Conservation (phyloP, 345 rosid genomes). For the Populus nigra region DNA sequence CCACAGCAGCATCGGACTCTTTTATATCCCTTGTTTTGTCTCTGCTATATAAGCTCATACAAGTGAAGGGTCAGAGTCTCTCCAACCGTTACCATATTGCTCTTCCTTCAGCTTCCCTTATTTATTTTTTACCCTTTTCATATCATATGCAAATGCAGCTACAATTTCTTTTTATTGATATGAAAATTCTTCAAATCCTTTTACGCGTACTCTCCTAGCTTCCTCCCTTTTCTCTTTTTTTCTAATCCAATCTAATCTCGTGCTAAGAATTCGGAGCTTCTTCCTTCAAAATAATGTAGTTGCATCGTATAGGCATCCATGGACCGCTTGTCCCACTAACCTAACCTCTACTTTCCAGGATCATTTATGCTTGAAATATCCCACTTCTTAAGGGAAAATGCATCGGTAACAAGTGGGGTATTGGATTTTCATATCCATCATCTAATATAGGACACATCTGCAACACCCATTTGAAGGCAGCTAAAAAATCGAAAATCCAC, state of each 20-base stretch:
- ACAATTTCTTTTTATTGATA: background rate
- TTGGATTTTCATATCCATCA: background rate
- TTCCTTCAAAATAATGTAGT: background rate
- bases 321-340: background rate
- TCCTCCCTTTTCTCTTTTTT: background rate
- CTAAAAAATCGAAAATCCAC: background rate
- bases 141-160: background rate
- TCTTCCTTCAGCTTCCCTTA: background rate
- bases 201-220: no score
- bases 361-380: background rate
- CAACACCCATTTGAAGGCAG: background rate
- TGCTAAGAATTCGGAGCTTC: background rate
- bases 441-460: background rate
- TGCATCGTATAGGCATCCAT: background rate
- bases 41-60: constrained; percentile 22
- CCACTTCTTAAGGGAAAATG: background rate
- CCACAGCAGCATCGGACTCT: constrained; percentile 32
- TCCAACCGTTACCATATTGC: constrained; percentile 19
- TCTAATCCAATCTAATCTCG: background rate
- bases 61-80: constrained; percentile 34
- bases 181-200: background rate
- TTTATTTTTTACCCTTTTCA: background rate
- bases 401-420: background rate
- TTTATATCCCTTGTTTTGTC: constrained; percentile 31
- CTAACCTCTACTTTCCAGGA: background rate